phyloP scores from a whole-genome alignment of 805 yeast genomes.

The Lipomyces anomalus region DNA sequence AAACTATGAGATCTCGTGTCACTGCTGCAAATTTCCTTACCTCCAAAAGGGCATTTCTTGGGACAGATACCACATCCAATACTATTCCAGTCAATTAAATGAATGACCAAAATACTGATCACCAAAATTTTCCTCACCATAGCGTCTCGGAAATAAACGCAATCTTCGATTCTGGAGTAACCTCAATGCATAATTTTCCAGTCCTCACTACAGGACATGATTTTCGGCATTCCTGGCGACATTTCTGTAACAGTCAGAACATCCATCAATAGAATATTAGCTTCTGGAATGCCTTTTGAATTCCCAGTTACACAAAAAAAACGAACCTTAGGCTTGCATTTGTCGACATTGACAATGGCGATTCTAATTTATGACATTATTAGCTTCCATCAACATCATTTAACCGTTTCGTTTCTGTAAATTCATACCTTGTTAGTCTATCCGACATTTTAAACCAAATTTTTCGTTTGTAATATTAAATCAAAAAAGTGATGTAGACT shows the following conservation, averaged over 20 bases:
- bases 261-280: not conserved
- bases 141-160: constrained; percentile 90
- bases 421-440: constrained; percentile 3
- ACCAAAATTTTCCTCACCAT: constrained; percentile 39
- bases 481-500: no score
- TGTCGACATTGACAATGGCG: constrained; percentile 91
- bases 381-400: not conserved
- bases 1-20: not conserved
- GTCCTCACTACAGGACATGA: constrained; percentile 98
- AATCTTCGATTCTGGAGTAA: constrained; percentile 79
- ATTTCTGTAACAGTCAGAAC: constrained; percentile 44
- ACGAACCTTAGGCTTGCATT: constrained; percentile 77
- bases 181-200: constrained; percentile 96
- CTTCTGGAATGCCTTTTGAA: not conserved
- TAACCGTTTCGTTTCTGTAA: not conserved
- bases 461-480: no score
- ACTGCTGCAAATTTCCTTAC: no score
- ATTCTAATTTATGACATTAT: constrained; percentile 50
- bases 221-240: constrained; percentile 96
- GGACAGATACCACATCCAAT: constrained; percentile 99
- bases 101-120: not conserved
- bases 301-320: not conserved
- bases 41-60: constrained; percentile 95
- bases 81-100: constrained; percentile 7
- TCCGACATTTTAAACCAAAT: constrained; percentile 2